Base-by-base conservation (phyloP, 352 stramenopile genomes). In the Pythium rishiriense region DNA sequence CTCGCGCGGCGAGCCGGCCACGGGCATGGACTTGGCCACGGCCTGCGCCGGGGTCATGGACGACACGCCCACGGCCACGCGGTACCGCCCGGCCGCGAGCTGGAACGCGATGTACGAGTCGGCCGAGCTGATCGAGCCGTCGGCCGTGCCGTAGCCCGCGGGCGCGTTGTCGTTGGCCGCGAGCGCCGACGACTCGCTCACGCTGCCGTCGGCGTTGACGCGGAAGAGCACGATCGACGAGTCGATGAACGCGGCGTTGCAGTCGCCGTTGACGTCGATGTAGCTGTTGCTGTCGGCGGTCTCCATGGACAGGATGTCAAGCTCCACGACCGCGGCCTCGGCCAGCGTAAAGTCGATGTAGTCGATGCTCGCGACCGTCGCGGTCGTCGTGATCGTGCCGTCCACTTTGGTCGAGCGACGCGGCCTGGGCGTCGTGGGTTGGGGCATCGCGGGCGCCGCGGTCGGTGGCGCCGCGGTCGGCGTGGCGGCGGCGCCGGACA, bases 271-370 rank as follows among this genome's bases (percentile, higher is more conserved):
- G 19, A 92, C 70, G 61, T 92, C 81, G 4, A 78, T 64, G 37
- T 72, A 92, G 17, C 35, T 66, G 17, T 63, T 52, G 0, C 66
- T 72, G 21, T 53, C 68, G n/a, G 76, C 61, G 14, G 70, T 56
- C 49, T 92, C 81, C 69, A 88, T 85, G 0, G 81, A 88, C 19
- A 92, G 58, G 21, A 92, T 79, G 50, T 90, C 81, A 0, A 90
- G 50, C 62, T 86, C 76, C 10, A 91, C 80, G 17, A 69, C 43
- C 15, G 73, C 66, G 39, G 75, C 64, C 0, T 70, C 54, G 3
- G 58, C 69, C 9, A 91, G 25, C 3, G 56, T 73, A 37, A 90
- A 87, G 43, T 90, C 74, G 28, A 92, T 74, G 43, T 88, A 90
- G 61, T 90, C 83, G 4, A 90, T 78, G 0, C 79, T 84, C 14